Conservation (phyloP, 495 filamentous ascomycete genomes). For the Penicillium antarcticum region DNA sequence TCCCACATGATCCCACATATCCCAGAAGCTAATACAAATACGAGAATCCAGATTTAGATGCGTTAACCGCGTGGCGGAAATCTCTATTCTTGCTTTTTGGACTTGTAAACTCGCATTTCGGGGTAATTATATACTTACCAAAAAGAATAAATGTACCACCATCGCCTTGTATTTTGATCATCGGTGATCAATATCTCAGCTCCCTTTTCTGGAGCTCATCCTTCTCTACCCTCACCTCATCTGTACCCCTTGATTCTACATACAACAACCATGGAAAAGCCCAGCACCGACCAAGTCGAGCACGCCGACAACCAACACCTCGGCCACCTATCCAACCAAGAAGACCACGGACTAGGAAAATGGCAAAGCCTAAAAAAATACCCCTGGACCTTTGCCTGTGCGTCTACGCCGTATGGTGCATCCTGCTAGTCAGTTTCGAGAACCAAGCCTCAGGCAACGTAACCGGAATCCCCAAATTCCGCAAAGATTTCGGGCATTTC, state of each 20-base stretch:
- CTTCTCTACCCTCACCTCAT: not conserved
- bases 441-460: slow-evolving; percentile 27
- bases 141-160: too few relatives aligned
- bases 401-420: slow-evolving; percentile 21
- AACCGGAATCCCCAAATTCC: slow-evolving; percentile 28
- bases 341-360: slow-evolving; percentile 15
- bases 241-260: not conserved
- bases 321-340: slow-evolving; percentile 12
- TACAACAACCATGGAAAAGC: slow-evolving; percentile 8
- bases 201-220: too few relatives aligned
- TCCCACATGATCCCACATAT: not conserved
- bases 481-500: slow-evolving; percentile 28
- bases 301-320: slow-evolving; percentile 9
- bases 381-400: slow-evolving; percentile 15
- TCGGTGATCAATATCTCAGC: too few relatives aligned
- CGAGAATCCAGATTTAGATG: not conserved
- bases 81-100: not conserved
- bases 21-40: not conserved
- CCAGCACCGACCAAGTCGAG: slow-evolving; percentile 12
- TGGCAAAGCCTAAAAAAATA: slow-evolving; percentile 14
- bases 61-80: not conserved
- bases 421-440: slow-evolving; percentile 28
- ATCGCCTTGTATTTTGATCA: too few relatives aligned
- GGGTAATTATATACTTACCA: not conserved
- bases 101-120: not conserved